Evolutionary conservation across 352 stramenopile species (phyloP).

Genomic region (Phytophthora syringae): DNA sequence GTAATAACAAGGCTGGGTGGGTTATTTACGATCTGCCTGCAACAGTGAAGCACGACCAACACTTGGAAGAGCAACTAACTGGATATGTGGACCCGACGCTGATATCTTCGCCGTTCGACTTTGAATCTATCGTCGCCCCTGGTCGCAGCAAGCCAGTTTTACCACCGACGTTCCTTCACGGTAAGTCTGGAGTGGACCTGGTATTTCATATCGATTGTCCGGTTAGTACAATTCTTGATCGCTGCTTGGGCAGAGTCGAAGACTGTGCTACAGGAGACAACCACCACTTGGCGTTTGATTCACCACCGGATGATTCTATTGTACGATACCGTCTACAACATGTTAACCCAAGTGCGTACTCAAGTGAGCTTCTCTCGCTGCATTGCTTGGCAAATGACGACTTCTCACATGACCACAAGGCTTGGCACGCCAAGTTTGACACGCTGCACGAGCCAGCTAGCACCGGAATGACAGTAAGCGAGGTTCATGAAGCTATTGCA

Average conservation of each 20-base stretch:
- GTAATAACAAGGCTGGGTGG: conserved; percentile 48
- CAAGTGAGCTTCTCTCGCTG: conserved; percentile 62
- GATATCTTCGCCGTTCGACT: conserved; percentile 56
- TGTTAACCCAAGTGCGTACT: conserved; percentile 48
- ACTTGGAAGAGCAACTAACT: conserved; percentile 65
- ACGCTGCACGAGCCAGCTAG: conserved; percentile 42
- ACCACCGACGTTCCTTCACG: conserved; percentile 55
- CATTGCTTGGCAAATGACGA: conserved; percentile 45
- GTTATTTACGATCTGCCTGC: conserved; percentile 70
- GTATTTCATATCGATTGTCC: conserved; percentile 70
- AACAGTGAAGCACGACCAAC: conserved; percentile 45
- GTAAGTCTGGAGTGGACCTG: conserved; percentile 75
- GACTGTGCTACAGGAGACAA: conserved; percentile 48
- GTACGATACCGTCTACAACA: conserved; percentile 60
- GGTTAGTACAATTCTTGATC: conserved; percentile 45
- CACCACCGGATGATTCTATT: conserved; percentile 55
- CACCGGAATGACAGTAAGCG: conserved; percentile 26
- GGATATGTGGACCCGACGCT: conserved; percentile 53
- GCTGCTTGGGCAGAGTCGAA: conserved; percentile 66
- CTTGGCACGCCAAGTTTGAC: conserved; percentile 61
- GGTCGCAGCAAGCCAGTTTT: conserved; percentile 42
- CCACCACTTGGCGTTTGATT: conserved; percentile 59
- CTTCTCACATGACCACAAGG: conserved; percentile 32
- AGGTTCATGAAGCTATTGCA: conserved; percentile 44
- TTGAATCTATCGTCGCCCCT: conserved; percentile 60